Base-by-base conservation (phyloP, 257 asterid genomes). In the Nicotiana tomentosiformis region DNA sequence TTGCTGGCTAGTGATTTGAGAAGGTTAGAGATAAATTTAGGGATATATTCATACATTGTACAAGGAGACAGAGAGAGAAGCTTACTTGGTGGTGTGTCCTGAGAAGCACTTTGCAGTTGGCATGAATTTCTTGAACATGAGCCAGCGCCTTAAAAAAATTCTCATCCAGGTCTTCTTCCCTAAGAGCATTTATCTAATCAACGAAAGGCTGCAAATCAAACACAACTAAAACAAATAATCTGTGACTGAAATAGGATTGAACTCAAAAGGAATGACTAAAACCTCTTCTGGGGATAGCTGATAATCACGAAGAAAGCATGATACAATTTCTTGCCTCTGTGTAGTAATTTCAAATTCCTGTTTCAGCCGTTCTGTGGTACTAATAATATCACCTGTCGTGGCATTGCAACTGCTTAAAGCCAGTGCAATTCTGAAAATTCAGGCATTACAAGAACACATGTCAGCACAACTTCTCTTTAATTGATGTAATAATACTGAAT, bases 11-110 rank as follows among this genome's bases (percentile, higher is more conserved):
- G 57, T 53, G 17, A 53, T 14, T 53, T 5, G 17, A 70, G 58
- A 67, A 66, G 72, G 80, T 5, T 7, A 33, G 81, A 78, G 69
- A 58, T 20, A 61, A 23, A 35, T 53, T 53, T 12, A 43, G 57
- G 57, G 17, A 53, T 53, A 37, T 20, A n/a, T 16, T 53, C 58
- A 9, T 33, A 12, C 62, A 30, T 51, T 20, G n/a, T 43, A 23
- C 61, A 8, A 62, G 64, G 56, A 35, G 30, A 10, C 20, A 78
- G 20, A 66, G 56, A 78, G 77, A 68, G 88, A 80, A 20, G 81
- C 65, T 86, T 87, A 95, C 98, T 97, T 96, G 99, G 90, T 96
- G 99, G 88, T 96, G 98, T n/a, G 98, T 96, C 89, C 99, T 90
- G 66, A 94, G 86, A 85, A 96, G 90, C 61, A 96, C 93, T 93